A percentile compares a stretch with the other conserved stretches of the same genome.
phyloP scores from a whole-genome alignment of 2,329 filamentous ascomycete species.

The Pseudogymnoascus pannorum region DNA sequence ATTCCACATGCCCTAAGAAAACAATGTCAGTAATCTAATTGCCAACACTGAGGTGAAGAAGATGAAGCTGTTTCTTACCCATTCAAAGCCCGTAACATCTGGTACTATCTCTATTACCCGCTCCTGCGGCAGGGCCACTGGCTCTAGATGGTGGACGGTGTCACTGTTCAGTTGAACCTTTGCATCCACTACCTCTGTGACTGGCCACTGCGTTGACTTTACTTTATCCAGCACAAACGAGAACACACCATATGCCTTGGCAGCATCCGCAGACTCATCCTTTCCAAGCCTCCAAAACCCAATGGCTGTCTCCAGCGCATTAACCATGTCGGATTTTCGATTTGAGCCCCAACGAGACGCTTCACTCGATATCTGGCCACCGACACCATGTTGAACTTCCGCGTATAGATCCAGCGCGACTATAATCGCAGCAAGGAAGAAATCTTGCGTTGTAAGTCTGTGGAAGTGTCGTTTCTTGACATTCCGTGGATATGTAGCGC shows the following conservation, averaged over 20 bases:
- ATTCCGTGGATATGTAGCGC: not conserved
- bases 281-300: conserved; percentile 12
- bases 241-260: conserved; percentile 16
- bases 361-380: not conserved
- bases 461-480: conserved; percentile 9
- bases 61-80: not conserved
- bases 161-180: not conserved
- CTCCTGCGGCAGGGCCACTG: not conserved
- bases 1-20: not conserved
- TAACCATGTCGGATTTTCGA: conserved; percentile 11
- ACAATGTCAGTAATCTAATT: not conserved
- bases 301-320: conserved; percentile 11
- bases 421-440: conserved; percentile 14
- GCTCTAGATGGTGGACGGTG: not conserved
- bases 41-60: not conserved
- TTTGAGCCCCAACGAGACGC: conserved; percentile 10
- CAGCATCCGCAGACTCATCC: conserved; percentile 14
- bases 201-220: conserved; percentile 3
- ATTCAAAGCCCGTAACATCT: conserved; percentile 6
- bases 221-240: conserved; percentile 13
- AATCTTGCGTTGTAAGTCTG: conserved; percentile 12
- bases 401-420: conserved; percentile 14
- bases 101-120: not conserved
- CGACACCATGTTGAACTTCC: not conserved
- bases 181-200: not conserved